Conservation (phyloP, 2,329 filamentous ascomycete genomes). For the Xylariaceae sp. region DNA sequence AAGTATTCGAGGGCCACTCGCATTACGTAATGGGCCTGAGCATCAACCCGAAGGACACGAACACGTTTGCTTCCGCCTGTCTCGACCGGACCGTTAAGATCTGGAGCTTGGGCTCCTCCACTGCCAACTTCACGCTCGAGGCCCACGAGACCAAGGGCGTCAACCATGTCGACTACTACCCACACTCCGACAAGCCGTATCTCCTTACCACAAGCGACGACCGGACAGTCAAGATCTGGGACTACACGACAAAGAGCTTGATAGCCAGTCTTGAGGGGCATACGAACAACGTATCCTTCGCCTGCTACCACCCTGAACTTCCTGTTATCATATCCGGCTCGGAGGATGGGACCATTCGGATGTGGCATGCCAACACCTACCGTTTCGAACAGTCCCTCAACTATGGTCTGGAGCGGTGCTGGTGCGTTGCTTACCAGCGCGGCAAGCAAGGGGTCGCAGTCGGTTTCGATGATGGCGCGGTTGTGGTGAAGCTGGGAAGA, state of each 20-base stretch:
- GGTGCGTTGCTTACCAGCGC: constrained; percentile 95
- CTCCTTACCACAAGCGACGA: constrained; percentile 95
- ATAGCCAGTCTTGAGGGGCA: constrained; percentile 96
- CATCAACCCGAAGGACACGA: constrained; percentile 96
- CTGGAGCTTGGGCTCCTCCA: constrained; percentile 90
- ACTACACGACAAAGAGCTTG: constrained; percentile 95
- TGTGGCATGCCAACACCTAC: constrained; percentile 98
- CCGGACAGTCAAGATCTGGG: constrained; percentile 95
- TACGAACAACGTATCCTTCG: constrained; percentile 96
- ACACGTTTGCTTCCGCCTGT: constrained; percentile 87
- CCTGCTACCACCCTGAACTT: constrained; percentile 93
- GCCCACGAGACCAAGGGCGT: constrained; percentile 96
- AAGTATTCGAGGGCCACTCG: constrained; percentile 91
- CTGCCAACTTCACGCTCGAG: constrained; percentile 92
- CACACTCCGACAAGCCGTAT: constrained; percentile 70
- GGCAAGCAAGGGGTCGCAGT: constrained; percentile 91
- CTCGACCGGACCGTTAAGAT: constrained; percentile 96
- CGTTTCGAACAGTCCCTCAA: constrained; percentile 91
- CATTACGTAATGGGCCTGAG: constrained; percentile 96
- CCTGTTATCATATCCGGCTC: constrained; percentile 97
- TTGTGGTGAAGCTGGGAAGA: constrained; percentile 94
- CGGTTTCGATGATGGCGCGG: constrained; percentile 94
- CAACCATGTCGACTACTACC: constrained; percentile 91
- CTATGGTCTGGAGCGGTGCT: constrained; percentile 91
- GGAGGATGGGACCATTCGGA: constrained; percentile 93